These are phyloP conservation scores for Lipomyces chichibuensis DNA, from an alignment of 805 yeast species.

Conservation along the genomic window DNA sequence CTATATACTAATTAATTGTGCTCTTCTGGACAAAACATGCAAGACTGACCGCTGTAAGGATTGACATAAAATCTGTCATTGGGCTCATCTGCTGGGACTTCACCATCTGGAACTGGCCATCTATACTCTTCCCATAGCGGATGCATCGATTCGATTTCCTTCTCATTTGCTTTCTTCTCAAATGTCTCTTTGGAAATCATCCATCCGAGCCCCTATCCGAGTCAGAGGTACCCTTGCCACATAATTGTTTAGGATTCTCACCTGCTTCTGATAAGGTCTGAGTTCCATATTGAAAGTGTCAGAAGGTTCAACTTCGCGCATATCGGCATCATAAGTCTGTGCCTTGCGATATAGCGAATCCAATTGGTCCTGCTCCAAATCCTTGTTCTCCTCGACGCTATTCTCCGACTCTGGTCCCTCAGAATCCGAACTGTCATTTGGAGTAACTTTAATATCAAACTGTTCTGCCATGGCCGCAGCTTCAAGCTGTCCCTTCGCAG, in stretches of 20 bases:
- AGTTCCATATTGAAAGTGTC: constrained; percentile 60
- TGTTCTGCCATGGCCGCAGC: constrained; percentile 34
- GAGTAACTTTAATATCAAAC: constrained; percentile 21
- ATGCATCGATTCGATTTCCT: constrained; percentile 60
- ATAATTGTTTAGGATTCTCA: constrained; percentile 40
- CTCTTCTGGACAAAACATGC: background rate
- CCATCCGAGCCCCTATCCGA: constrained; percentile 63
- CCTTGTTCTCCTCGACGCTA: constrained; percentile 44
- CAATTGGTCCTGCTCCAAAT: constrained; percentile 68
- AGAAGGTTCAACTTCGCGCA: constrained; percentile 64
- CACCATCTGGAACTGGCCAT: constrained; percentile 63
- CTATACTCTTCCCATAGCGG: constrained; percentile 81
- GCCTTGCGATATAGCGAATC: constrained; percentile 74
- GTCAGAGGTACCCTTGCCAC: constrained; percentile 71
- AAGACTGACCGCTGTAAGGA: constrained; percentile 33
- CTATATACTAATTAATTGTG: constrained; percentile 63
- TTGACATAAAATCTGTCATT: constrained; percentile 37
- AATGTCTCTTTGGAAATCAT: constrained; percentile 40
- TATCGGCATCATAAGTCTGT: constrained; percentile 61
- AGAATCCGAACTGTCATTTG: constrained; percentile 31
- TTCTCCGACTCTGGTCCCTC: constrained; percentile 35
- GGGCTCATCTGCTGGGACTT: constrained; percentile 23
- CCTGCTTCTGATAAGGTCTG: constrained; percentile 80
- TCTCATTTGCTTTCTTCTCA: constrained; percentile 41
- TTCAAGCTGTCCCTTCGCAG: constrained; percentile 22